A percentile compares a stretch with the other conserved stretches of the same genome.
phyloP scores from a whole-genome alignment of 805 yeast species.

The Sporopachydermia lactativora region DNA sequence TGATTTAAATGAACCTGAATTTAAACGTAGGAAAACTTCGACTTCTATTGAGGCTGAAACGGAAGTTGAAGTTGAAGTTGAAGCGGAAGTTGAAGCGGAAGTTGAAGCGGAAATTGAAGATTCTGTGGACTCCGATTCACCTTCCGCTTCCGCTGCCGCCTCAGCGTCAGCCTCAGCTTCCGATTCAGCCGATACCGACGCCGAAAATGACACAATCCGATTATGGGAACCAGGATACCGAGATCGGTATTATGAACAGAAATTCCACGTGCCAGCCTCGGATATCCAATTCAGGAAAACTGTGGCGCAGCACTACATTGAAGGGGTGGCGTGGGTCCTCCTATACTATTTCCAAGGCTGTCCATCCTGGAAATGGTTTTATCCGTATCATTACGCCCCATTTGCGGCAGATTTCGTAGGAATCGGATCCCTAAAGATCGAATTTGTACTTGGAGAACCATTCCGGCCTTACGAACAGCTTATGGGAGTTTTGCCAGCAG shows the following conservation, averaged over 20 bases:
- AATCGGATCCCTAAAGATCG: slow-evolving; percentile 29
- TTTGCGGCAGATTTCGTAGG: slow-evolving; percentile 79
- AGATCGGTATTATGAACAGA: slow-evolving; percentile 63
- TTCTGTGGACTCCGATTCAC: slow-evolving; percentile 4
- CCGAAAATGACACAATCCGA: slow-evolving; percentile 36
- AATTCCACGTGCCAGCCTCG: slow-evolving; percentile 51
- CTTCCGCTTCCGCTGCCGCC: too few relatives aligned
- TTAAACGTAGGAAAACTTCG: slow-evolving; percentile 7
- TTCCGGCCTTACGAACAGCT: slow-evolving; percentile 86
- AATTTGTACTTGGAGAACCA: slow-evolving; percentile 59
- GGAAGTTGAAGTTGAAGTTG: slow-evolving; percentile 20
- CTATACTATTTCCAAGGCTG: slow-evolving; percentile 94
- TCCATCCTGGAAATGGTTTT: slow-evolving; percentile 98
- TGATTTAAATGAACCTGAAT: slow-evolving; percentile 8
- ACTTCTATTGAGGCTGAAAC: slow-evolving; percentile 17
- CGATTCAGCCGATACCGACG: too few relatives aligned
- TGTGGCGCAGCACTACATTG: slow-evolving; percentile 64
- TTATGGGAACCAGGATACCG: slow-evolving; percentile 83
- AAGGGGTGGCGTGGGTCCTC: slow-evolving; percentile 95
- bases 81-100: slow-evolving; percentile 19
- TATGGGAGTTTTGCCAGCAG: slow-evolving; percentile 92
- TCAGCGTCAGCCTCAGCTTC: too few relatives aligned
- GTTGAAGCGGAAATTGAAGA: slow-evolving; percentile 31
- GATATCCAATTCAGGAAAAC: slow-evolving; percentile 38
- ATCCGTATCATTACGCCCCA: slow-evolving; percentile 96